A percentile compares a stretch with the other conserved stretches of the same genome.
These are phyloP conservation scores for Piloderma croceum DNA, from an alignment of 768 basidiomycete species.

Conservation along the genomic window DNA sequence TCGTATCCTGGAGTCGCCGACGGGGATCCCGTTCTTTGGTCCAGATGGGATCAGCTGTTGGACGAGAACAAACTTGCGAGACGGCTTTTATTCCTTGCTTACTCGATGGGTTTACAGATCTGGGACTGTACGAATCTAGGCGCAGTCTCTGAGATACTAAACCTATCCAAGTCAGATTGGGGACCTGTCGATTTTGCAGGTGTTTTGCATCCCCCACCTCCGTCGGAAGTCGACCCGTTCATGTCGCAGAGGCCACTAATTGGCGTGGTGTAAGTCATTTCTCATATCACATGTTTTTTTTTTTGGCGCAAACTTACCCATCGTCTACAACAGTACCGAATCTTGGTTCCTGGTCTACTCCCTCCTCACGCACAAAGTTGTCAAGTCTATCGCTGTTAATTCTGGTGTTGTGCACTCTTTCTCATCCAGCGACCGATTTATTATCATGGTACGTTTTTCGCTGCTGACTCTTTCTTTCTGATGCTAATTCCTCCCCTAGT, in stretches of 20 bases:
- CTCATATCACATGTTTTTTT: no score
- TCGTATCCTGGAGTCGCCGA: constrained; percentile 27
- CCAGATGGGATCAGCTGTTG: constrained; percentile 26
- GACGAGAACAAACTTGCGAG: no score
- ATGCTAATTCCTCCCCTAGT: constrained; percentile 33
- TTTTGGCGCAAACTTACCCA: background rate
- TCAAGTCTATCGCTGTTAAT: constrained; percentile 37
- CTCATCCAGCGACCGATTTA: constrained; percentile 41
- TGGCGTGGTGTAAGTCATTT: constrained; percentile 29
- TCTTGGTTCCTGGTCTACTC: constrained; percentile 38
- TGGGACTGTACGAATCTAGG: constrained; percentile 58
- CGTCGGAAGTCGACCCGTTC: constrained; percentile 23
- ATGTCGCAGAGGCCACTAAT: constrained; percentile 29
- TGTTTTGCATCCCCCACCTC: constrained; percentile 30
- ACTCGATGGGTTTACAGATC: constrained; percentile 46
- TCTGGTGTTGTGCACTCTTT: constrained; percentile 40
- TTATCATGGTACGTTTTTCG: constrained; percentile 48
- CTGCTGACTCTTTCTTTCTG: constrained; percentile 2
- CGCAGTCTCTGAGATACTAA: constrained; percentile 47
- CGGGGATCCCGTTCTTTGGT: constrained; percentile 27
- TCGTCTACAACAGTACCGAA: constrained; percentile 15
- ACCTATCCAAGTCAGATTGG: constrained; percentile 36
- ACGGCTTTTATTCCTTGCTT: constrained; percentile 42
- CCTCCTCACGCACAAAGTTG: constrained; percentile 41
- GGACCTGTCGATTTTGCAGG: constrained; percentile 32